Evolutionary conservation across 2,329 filamentous ascomycete species (phyloP).

Genomic region (Capronia coronata): DNA sequence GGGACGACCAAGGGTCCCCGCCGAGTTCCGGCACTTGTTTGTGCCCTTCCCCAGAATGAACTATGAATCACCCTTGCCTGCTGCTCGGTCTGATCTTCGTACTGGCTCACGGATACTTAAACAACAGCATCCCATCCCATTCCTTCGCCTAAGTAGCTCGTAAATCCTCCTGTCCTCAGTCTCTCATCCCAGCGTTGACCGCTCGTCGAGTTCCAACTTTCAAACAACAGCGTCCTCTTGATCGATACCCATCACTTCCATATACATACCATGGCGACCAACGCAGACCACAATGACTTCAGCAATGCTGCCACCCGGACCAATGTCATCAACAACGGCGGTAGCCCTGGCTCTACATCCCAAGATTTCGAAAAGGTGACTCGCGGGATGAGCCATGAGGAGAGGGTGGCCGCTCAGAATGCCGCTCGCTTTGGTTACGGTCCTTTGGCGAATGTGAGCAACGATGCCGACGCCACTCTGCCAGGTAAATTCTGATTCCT

Average conservation of each 20-base stretch:
- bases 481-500: slow-evolving; percentile 24
- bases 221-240: neutral
- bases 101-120: slow-evolving; percentile 9
- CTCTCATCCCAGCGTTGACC: neutral
- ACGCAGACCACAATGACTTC: slow-evolving; percentile 10
- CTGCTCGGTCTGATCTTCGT: neutral
- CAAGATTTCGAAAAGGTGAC: slow-evolving; percentile 25
- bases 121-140: slow-evolving; percentile 10
- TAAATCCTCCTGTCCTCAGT: neutral
- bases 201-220: neutral
- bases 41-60: slow-evolving; percentile 8
- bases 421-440: slow-evolving; percentile 46
- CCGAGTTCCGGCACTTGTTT: slow-evolving; percentile 1
- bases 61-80: neutral
- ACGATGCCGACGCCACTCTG: slow-evolving; percentile 31
- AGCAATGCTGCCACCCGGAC: slow-evolving; percentile 7
- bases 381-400: slow-evolving; percentile 39
- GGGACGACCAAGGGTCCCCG: neutral
- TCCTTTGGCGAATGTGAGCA: slow-evolving; percentile 47
- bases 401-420: slow-evolving; percentile 39
- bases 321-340: slow-evolving; percentile 5
- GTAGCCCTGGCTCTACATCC: neutral
- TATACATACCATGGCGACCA: slow-evolving; percentile 19
- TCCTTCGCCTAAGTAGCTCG: neutral
- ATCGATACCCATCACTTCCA: neutral